These are phyloP conservation scores for Nymphaea thermarum DNA, from an alignment of 164 flowering plant genomes.

Conservation along the genomic window DNA sequence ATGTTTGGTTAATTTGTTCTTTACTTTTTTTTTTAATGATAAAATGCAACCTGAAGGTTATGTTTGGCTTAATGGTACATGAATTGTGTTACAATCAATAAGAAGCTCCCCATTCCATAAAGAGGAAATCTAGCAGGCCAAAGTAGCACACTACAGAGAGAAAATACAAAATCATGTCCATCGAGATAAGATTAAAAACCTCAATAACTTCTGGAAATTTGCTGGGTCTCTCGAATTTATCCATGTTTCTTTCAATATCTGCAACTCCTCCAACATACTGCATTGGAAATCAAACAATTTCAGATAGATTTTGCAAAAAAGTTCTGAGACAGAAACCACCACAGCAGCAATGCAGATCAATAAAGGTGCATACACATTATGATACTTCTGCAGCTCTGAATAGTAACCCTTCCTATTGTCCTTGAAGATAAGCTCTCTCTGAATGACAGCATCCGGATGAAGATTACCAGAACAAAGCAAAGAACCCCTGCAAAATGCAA, in stretches of 20 bases:
- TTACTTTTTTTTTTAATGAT: too few relatives aligned
- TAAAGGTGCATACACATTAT: conserved; percentile 42
- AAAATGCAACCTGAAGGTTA: too few relatives aligned
- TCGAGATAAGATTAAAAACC: conserved; percentile 18
- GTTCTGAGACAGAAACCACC: neutral
- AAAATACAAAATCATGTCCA: neutral
- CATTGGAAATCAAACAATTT: conserved; percentile 12
- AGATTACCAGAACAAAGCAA: conserved; percentile 61
- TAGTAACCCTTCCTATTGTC: conserved; percentile 45
- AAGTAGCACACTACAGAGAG: neutral
- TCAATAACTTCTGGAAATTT: conserved; percentile 37
- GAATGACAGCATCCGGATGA: conserved; percentile 69
- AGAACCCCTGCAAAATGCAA: conserved; percentile 39
- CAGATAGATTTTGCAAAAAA: neutral
- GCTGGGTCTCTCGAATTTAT: conserved; percentile 49
- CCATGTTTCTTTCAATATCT: conserved; percentile 54
- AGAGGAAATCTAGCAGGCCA: neutral
- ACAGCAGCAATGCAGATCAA: conserved; percentile 1
- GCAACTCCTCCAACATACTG: conserved; percentile 57
- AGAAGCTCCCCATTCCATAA: neutral
- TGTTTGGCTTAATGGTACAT: too few relatives aligned
- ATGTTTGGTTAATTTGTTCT: too few relatives aligned
- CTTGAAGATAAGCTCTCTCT: conserved; percentile 28
- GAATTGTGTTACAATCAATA: too few relatives aligned
- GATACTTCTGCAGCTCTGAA: conserved; percentile 54